These are phyloP conservation scores for Collybia nuda DNA, from an alignment of 768 basidiomycete species.

Conservation along the genomic window DNA sequence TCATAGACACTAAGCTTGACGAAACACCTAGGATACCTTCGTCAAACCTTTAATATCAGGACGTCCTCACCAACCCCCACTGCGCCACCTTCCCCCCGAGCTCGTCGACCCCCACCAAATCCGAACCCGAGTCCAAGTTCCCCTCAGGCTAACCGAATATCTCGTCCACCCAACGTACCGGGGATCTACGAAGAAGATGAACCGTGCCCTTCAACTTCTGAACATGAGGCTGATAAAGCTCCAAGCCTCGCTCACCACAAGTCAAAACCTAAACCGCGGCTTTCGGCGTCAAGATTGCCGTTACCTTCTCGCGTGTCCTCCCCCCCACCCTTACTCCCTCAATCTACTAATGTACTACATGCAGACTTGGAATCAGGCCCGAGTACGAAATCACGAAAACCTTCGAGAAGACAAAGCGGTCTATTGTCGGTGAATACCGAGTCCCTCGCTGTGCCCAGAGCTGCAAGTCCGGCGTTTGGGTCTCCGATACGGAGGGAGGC, in stretches of 20 bases:
- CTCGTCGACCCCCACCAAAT: slow-evolving; percentile 44
- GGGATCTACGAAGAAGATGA: slow-evolving; percentile 73
- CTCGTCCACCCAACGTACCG: slow-evolving; percentile 66
- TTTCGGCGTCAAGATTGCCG: slow-evolving; percentile 48
- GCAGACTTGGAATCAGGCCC: slow-evolving; percentile 21
- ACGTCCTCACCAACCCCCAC: slow-evolving; percentile 31
- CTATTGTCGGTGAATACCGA: slow-evolving; percentile 47
- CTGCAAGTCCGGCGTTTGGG: slow-evolving; percentile 68
- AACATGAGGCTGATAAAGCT: slow-evolving; percentile 38
- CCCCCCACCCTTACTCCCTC: slow-evolving; percentile 32
- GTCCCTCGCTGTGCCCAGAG: slow-evolving; percentile 45
- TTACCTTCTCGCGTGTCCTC: slow-evolving; percentile 43
- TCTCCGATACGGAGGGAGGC: slow-evolving; percentile 59
- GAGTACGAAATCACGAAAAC: slow-evolving; percentile 34
- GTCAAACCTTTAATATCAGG: slow-evolving; percentile 56
- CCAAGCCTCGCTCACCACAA: slow-evolving; percentile 41
- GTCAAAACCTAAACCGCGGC: slow-evolving; percentile 44
- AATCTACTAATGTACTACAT: slow-evolving; percentile 25
- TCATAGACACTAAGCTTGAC: slow-evolving; percentile 57
- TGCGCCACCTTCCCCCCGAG: slow-evolving; percentile 48
- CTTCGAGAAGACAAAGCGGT: slow-evolving; percentile 50
- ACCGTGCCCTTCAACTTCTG: slow-evolving; percentile 40
- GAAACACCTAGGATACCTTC: slow-evolving; percentile 64
- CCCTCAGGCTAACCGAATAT: slow-evolving; percentile 53
- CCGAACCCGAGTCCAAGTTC: slow-evolving; percentile 35